Conservation (phyloP, 1,139 yeast genomes). For the Nematodospora anomalae region DNA sequence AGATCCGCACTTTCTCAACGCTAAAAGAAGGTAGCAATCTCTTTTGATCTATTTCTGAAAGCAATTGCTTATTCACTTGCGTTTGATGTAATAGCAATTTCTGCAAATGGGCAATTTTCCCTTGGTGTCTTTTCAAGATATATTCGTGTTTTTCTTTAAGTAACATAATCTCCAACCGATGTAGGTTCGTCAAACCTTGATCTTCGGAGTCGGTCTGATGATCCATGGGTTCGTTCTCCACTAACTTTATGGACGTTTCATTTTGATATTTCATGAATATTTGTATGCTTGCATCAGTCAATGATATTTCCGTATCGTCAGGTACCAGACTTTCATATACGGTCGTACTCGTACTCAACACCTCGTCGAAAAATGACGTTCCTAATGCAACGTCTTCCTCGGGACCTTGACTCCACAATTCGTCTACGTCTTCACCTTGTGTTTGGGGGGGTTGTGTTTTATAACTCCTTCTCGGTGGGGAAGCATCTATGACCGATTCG, state of each 20-base stretch:
- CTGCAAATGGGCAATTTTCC: conserved; percentile 29
- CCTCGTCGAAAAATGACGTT: conserved; percentile 20
- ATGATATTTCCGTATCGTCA: conserved; percentile 17
- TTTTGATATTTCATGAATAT: conserved; percentile 11
- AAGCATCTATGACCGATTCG: conserved; percentile 5
- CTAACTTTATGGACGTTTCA: conserved; percentile 3
- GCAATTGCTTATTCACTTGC: conserved; percentile 3
- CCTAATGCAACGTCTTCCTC: not conserved
- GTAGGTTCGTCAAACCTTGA: conserved; percentile 5
- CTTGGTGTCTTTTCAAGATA: conserved; percentile 28
- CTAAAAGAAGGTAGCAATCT: conserved; percentile 10
- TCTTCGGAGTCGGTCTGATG: conserved; percentile 1
- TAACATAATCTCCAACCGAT: conserved; percentile 27
- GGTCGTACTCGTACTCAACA: conserved; percentile 24
- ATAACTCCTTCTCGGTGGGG: conserved; percentile 8
- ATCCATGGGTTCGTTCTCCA: conserved; percentile 1
- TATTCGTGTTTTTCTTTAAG: conserved; percentile 27
- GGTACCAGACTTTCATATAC: conserved; percentile 14
- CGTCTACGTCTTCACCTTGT: conserved; percentile 1
- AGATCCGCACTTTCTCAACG: not conserved
- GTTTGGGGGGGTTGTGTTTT: not conserved
- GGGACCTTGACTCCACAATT: not conserved
- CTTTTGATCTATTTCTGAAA: conserved; percentile 2
- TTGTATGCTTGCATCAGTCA: conserved; percentile 26
- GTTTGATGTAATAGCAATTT: conserved; percentile 18